A percentile compares a stretch with the other conserved stretches of the same genome.
phyloP scores from a whole-genome alignment of 257 asterid genomes.

The Przewalskia tangutica region DNA sequence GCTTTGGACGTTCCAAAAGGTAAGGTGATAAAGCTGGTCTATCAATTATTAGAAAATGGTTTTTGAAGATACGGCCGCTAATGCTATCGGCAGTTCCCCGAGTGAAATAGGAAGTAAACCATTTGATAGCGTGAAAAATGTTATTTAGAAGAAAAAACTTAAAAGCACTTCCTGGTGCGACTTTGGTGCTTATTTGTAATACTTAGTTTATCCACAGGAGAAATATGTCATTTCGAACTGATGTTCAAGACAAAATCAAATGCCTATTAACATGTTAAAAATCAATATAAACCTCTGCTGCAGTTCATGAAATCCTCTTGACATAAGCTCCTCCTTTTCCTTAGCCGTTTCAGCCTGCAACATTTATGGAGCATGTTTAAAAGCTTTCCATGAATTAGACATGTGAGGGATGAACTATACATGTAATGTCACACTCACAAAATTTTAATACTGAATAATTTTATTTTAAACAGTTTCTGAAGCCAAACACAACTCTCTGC shows the following conservation, averaged over 20 bases:
- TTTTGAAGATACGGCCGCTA: neutral
- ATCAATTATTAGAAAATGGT: neutral
- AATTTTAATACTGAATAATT: neutral
- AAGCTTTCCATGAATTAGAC: neutral
- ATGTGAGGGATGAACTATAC: neutral
- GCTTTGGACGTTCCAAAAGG: neutral
- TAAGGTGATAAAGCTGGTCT: neutral
- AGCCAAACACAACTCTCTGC: neutral
- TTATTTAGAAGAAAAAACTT: neutral
- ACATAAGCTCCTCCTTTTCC: conserved; percentile 63
- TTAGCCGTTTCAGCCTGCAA: conserved; percentile 81
- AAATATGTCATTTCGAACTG: neutral
- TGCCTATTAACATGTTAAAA: neutral
- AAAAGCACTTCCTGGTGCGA: neutral
- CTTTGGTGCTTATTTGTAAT: neutral
- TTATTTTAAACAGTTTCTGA: neutral
- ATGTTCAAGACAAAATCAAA: neutral
- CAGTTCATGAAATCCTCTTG: conserved; percentile 45
- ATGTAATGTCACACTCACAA: neutral
- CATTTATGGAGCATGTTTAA: conserved; percentile 7
- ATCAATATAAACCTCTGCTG: conserved; percentile 45
- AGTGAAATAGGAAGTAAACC: neutral
- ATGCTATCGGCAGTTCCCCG: neutral
- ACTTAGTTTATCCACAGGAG: neutral
- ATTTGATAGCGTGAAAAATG: neutral